Percentiles rank a stretch among this genome's conserved stretches.
Evolutionary conservation across 805 yeast species (phyloP).

Genomic region (Limtongia smithiae): DNA sequence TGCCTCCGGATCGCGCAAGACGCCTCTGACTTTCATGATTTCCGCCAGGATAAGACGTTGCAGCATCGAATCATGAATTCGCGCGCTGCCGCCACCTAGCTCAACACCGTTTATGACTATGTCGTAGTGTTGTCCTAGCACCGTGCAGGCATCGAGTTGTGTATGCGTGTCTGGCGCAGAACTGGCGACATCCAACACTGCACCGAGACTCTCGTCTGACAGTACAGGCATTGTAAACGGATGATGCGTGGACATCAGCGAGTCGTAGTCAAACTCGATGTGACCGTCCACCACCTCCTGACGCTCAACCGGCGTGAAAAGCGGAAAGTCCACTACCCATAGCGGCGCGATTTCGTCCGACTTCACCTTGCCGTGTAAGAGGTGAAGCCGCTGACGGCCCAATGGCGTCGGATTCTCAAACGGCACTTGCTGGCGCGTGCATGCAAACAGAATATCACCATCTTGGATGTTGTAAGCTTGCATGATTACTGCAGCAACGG

Average conservation of each 20-base stretch:
- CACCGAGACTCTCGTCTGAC: constrained; percentile 46
- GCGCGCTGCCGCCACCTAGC: constrained; percentile 94
- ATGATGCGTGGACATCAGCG: constrained; percentile 76
- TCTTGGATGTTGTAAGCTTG: constrained; percentile 39
- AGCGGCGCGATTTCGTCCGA: constrained; percentile 12
- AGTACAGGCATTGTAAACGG: constrained; percentile 92
- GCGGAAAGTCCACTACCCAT: constrained; percentile 93
- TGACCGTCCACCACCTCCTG: constrained; percentile 39
- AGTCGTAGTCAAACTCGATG: constrained; percentile 55
- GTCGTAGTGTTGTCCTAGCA: constrained; percentile 90
- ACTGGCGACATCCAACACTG: neutral
- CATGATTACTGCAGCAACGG: constrained; percentile 1
- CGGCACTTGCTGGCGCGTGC: constrained; percentile 64
- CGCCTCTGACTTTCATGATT: constrained; percentile 51
- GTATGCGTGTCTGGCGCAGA: neutral
- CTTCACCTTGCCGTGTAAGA: constrained; percentile 43
- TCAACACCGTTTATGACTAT: constrained; percentile 92
- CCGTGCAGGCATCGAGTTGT: constrained; percentile 36
- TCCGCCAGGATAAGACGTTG: constrained; percentile 70
- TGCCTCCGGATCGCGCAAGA: constrained; percentile 22
- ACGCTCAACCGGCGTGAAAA: constrained; percentile 72
- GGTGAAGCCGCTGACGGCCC: constrained; percentile 77
- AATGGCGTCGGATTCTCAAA: constrained; percentile 96
- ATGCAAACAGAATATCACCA: constrained; percentile 75
- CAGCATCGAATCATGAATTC: constrained; percentile 80